Base-by-base conservation (phyloP, 495 filamentous ascomycete genomes). In the Baudoinia panamericana region DNA sequence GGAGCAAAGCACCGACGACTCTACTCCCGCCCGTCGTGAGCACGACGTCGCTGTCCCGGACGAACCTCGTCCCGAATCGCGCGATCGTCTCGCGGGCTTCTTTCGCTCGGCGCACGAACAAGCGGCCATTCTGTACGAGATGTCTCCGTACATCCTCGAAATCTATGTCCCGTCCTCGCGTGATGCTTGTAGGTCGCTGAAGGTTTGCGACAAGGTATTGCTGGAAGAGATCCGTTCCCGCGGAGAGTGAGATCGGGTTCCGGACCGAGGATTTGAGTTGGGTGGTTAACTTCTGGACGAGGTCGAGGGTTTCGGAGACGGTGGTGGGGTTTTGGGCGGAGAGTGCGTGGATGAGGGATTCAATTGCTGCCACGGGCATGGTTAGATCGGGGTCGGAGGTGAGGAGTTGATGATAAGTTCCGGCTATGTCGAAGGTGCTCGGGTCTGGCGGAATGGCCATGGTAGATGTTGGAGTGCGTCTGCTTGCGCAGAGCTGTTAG, bases 361-460 rank as follows among this genome's bases (percentile, higher is more conserved):
- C 86, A 58, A 97, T 94, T 38, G 90, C 87, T 2, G 88, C 90
- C 36, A 97, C 79, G 34, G 88, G 84, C 82, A 93, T 93, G 19
- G 86, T 93, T 28, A 95, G 72, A 20, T 90, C 82, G 11, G 78
- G 74, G 60, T 94, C 85, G 31, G 65, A 64, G 51, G 54, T 55
- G 36, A 78, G 71, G 39, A 79, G 62, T 36, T 64, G 53, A 62
- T 68, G 66, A 65, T 79, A 79, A 29, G 69, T 71, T 30, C 63
- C 56, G 54, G 75, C 69, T 46, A 79, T 71, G 54, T 61, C 52
- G 47, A 59, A 61, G 22, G 8, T 37, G 34, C 19, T 37, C 8
- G 19, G 34, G n/a, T n/a, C n/a, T n/a, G n/a, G n/a, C n/a, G n/a
- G n/a, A n/a, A n/a, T n/a, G n/a, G n/a, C n/a, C n/a, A n/a, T n/a